phyloP scores from a whole-genome alignment of 176 grass and related monocot species.

The Eremochloa ophiuroides region DNA sequence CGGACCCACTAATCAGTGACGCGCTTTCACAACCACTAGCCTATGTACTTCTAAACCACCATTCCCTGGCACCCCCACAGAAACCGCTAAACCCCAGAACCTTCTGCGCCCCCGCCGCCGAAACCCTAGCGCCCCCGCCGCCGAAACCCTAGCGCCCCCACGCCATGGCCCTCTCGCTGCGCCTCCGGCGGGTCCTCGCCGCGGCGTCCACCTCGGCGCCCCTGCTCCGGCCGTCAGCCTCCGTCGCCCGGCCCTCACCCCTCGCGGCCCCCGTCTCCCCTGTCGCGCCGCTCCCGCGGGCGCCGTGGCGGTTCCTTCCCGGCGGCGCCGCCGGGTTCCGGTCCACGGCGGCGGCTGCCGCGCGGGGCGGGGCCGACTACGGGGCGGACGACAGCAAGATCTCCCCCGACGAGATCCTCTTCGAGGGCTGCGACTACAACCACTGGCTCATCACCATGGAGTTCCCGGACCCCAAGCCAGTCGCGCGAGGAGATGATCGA shows the following conservation, averaged over 20 bases:
- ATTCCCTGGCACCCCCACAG: no score
- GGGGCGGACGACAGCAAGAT: constrained; percentile 45
- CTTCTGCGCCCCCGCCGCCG: constrained; percentile 1
- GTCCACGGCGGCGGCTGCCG: constrained; percentile 42
- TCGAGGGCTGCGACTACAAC: constrained; percentile 95
- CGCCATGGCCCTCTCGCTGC: constrained; percentile 71
- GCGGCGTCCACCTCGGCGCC: constrained; percentile 40
- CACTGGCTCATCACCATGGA: constrained; percentile 99
- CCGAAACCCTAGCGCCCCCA: constrained; percentile 21
- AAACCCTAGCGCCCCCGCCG: no score
- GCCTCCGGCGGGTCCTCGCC: constrained; percentile 60
- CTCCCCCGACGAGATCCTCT: constrained; percentile 74
- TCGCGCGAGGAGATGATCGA: constrained; percentile 94
- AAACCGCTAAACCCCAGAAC: constrained; percentile 26
- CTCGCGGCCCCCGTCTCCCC: not conserved
- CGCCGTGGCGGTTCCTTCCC: not conserved
- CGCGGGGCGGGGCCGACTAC: constrained; percentile 31
- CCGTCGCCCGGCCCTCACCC: not conserved
- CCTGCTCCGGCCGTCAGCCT: constrained; percentile 18
- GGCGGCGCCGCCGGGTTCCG: constrained; percentile 38
- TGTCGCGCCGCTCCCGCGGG: not conserved
- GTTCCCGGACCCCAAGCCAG: constrained; percentile 83
- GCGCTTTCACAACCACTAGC: not conserved
- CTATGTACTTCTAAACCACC: not conserved
- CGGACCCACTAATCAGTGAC: not conserved